A percentile compares a stretch with the other conserved stretches of the same genome.
These are phyloP conservation scores for Sugiyamaella mastotermitis DNA, from an alignment of 805 yeast genomes.

Conservation along the genomic window DNA sequence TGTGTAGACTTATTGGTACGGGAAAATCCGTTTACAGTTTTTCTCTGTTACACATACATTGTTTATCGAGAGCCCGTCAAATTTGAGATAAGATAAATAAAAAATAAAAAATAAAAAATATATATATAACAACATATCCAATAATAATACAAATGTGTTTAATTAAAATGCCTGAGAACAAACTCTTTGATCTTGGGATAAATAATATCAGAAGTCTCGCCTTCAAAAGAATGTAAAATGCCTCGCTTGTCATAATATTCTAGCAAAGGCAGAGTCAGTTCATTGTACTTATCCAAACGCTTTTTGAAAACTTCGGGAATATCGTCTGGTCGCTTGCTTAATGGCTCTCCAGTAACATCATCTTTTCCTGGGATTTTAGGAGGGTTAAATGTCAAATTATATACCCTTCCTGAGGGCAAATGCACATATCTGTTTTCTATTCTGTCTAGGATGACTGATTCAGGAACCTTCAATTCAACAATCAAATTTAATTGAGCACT, in stretches of 20 bases:
- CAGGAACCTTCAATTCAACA: conserved; percentile 86
- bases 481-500: conserved; percentile 58
- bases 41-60: too few relatives aligned
- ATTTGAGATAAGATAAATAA: neutral
- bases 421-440: conserved; percentile 86
- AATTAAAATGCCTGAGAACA: conserved; percentile 1
- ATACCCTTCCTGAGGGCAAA: conserved; percentile 75
- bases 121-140: neutral
- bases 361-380: conserved; percentile 78
- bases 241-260: conserved; percentile 50
- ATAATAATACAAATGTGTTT: neutral
- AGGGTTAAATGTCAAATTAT: conserved; percentile 81
- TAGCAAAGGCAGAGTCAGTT: conserved; percentile 56
- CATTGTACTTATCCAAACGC: conserved; percentile 58
- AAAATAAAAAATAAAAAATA: neutral
- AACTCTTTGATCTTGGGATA: conserved; percentile 56
- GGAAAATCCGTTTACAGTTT: too few relatives aligned
- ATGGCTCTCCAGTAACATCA: conserved; percentile 84
- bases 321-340: conserved; percentile 77
- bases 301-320: conserved; percentile 64
- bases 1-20: too few relatives aligned
- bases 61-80: too few relatives aligned
- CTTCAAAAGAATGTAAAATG: conserved; percentile 52
- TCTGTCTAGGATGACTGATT: conserved; percentile 69
- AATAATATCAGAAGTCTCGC: conserved; percentile 78